Conservation (phyloP, 805 yeast genomes). For the Yarrowia keelungensis region DNA sequence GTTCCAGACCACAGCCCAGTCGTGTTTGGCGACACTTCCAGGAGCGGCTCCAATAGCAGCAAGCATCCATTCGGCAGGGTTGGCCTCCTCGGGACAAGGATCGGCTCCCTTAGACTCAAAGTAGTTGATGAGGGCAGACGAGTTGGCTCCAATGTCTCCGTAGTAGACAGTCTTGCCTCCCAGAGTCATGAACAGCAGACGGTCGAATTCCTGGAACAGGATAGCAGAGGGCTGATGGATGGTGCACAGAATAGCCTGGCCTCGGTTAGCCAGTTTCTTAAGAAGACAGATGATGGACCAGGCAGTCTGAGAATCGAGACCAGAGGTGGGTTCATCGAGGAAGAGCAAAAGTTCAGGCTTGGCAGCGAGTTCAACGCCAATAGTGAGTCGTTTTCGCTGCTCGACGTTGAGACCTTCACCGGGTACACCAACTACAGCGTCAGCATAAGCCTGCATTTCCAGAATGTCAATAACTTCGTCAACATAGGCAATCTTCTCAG, state of each 20-base stretch:
- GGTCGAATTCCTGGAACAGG: constrained; percentile 76
- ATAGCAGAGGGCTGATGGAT: constrained; percentile 88
- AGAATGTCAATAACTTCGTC: constrained; percentile 67
- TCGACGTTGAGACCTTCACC: constrained; percentile 74
- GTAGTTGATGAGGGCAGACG: constrained; percentile 62
- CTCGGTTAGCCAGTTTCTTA: constrained; percentile 64
- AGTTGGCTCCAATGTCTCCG: constrained; percentile 72
- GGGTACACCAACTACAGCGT: constrained; percentile 75
- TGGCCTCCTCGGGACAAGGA: constrained; percentile 70
- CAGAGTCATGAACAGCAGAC: constrained; percentile 68
- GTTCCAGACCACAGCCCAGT: constrained; percentile 73
- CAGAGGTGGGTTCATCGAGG: constrained; percentile 74
- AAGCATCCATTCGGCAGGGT: constrained; percentile 93
- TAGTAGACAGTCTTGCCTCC: constrained; percentile 81
- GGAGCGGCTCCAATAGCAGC: constrained; percentile 57
- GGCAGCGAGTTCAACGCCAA: constrained; percentile 72
- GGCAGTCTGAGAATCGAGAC: constrained; percentile 72
- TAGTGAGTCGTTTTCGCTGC: constrained; percentile 66
- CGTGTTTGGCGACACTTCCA: constrained; percentile 47
- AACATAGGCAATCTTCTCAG: constrained; percentile 69
- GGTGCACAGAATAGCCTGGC: constrained; percentile 73
- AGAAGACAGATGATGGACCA: constrained; percentile 69
- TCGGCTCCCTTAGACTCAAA: constrained; percentile 72
- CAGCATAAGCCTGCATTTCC: constrained; percentile 70
- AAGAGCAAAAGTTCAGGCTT: constrained; percentile 66